Percentiles rank a stretch among this genome's conserved stretches.
Evolutionary conservation across 2,329 filamentous ascomycete genomes (phyloP).

Genomic region (Paraphoma chrysanthemicola): DNA sequence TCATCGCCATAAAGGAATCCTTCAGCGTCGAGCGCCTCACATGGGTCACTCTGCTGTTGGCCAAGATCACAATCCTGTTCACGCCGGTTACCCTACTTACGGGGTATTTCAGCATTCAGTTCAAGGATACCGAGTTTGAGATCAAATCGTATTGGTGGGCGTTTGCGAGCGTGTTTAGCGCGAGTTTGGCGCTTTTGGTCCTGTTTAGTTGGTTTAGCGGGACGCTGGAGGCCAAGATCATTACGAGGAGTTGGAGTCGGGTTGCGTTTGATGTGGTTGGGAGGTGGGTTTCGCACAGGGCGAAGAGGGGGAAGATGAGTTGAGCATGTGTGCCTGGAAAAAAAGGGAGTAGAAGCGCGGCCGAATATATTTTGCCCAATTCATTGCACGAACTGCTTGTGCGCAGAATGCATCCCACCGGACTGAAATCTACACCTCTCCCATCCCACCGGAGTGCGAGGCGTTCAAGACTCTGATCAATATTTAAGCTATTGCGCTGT

Average conservation of each 20-base stretch:
- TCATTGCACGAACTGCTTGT: too few species aligned
- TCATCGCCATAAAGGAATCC: constrained; percentile 78
- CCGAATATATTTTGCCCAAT: too few species aligned
- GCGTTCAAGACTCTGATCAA: too few species aligned
- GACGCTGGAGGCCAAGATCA: constrained; percentile 62
- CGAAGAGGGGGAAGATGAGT: constrained; percentile 26
- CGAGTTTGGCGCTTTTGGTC: constrained; percentile 66
- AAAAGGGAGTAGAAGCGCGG: background rate
- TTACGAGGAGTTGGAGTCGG: constrained; percentile 54
- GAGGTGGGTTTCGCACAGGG: constrained; percentile 32
- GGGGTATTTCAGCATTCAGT: constrained; percentile 73
- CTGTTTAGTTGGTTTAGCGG: constrained; percentile 65
- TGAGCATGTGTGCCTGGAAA: constrained; percentile 7
- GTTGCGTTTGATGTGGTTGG: constrained; percentile 32
- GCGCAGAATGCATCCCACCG: too few species aligned
- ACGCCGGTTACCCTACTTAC: constrained; percentile 78
- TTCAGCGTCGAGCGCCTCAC: constrained; percentile 75
- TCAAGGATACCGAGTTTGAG: constrained; percentile 67
- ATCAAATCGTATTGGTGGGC: constrained; percentile 70
- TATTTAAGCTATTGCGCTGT: too few species aligned
- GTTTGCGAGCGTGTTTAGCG: constrained; percentile 68
- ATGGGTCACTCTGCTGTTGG: constrained; percentile 73
- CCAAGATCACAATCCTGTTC: constrained; percentile 78
- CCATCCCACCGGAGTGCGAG: too few species aligned
- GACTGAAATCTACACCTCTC: too few species aligned